These are phyloP conservation scores for Ophiosphaerella herpotricha DNA, from an alignment of 2,329 filamentous ascomycete species.

Conservation along the genomic window DNA sequence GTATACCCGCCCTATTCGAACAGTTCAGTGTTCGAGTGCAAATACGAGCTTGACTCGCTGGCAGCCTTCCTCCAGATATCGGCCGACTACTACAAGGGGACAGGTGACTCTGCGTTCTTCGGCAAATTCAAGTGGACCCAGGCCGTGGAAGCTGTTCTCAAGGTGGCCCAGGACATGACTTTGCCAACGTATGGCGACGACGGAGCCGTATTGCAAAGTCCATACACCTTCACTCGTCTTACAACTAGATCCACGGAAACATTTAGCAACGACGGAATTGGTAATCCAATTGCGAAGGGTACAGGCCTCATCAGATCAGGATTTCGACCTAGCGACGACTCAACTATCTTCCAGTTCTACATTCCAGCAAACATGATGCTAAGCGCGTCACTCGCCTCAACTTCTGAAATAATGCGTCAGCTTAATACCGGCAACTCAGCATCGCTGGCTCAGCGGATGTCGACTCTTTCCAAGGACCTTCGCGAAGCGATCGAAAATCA, in stretches of 20 bases:
- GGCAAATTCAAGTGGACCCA: slow-evolving; percentile 53
- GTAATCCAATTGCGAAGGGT: slow-evolving; percentile 54
- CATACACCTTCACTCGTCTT: slow-evolving; percentile 53
- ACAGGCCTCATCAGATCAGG: slow-evolving; percentile 56
- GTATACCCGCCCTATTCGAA: slow-evolving; percentile 52
- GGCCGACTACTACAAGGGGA: slow-evolving; percentile 55
- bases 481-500: slow-evolving; percentile 51
- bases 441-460: slow-evolving; percentile 63
- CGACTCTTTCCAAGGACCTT: slow-evolving; percentile 56
- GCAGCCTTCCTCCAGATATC: slow-evolving; percentile 58
- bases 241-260: slow-evolving; percentile 55
- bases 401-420: slow-evolving; percentile 58
- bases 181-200: slow-evolving; percentile 54
- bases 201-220: slow-evolving; percentile 50
- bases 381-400: slow-evolving; percentile 62
- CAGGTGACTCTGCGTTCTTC: slow-evolving; percentile 55
- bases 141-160: slow-evolving; percentile 52
- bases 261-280: slow-evolving; percentile 58
- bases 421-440: slow-evolving; percentile 49
- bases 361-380: slow-evolving; percentile 72
- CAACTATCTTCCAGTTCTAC: slow-evolving; percentile 56
- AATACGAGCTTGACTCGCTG: slow-evolving; percentile 59
- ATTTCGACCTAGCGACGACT: slow-evolving; percentile 57
- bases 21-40: slow-evolving; percentile 57
- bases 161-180: slow-evolving; percentile 53